Conservation (phyloP, 179 eudicot genomes). For the Camellia oleifera region DNA sequence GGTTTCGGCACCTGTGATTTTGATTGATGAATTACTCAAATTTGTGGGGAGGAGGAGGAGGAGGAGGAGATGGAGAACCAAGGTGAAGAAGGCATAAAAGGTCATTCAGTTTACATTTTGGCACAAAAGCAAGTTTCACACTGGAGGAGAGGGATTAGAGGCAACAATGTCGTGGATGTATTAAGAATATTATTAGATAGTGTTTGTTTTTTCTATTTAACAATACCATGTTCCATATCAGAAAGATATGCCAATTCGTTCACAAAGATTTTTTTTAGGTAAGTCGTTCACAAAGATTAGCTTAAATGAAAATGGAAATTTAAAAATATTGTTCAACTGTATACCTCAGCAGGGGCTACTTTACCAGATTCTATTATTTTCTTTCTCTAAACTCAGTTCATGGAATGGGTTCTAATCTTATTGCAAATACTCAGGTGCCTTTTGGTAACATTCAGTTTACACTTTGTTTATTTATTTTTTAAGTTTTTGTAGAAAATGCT, state of each 20-base stretch:
- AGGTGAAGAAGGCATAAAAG: constrained; percentile 33
- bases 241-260: background rate
- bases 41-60: constrained; percentile 40
- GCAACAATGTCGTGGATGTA: background rate
- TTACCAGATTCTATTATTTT: background rate
- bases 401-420: background rate
- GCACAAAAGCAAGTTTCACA: background rate
- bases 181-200: constrained; percentile 12
- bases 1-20: constrained; percentile 59
- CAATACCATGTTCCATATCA: constrained; percentile 1
- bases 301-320: background rate
- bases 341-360: background rate
- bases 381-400: background rate
- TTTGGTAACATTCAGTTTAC: too few relatives aligned
- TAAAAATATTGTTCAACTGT: background rate
- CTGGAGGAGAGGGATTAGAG: background rate
- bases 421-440: background rate
- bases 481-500: too few relatives aligned
- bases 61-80: constrained; percentile 28
- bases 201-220: background rate
- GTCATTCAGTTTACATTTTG: background rate
- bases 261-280: background rate
- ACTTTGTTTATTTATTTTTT: too few relatives aligned
- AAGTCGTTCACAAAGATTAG: background rate
- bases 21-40: constrained; percentile 72